phyloP scores from a whole-genome alignment of 139 green algal species.

The Picochlorum sp. region DNA sequence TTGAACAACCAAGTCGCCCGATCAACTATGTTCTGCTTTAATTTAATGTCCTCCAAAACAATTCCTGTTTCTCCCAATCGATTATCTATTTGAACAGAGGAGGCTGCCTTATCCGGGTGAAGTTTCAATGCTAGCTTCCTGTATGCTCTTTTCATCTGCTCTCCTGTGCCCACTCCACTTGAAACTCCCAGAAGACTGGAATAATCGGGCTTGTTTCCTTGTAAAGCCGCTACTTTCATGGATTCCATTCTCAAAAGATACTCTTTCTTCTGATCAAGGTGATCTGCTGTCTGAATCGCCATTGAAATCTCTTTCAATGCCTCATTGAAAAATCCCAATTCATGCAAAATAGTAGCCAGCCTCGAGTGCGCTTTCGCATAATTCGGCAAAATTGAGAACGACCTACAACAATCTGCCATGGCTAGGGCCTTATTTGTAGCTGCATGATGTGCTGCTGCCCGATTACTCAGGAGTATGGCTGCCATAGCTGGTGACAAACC shows the following conservation, averaged over 20 bases:
- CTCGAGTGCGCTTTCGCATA: constrained; percentile 43
- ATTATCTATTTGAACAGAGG: constrained; percentile 5
- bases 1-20: constrained; percentile 28
- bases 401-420: constrained; percentile 64
- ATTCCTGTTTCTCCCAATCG: background rate
- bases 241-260: constrained; percentile 14
- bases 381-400: constrained; percentile 48
- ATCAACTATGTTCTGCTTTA: constrained; percentile 10
- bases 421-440: constrained; percentile 37
- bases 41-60: background rate
- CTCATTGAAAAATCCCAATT: constrained; percentile 24
- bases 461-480: constrained; percentile 70
- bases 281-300: background rate
- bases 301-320: constrained; percentile 21
- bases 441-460: constrained; percentile 57
- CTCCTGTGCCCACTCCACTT: background rate
- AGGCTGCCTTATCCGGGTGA: constrained; percentile 66
- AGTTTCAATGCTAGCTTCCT: constrained; percentile 65
- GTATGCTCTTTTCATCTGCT: constrained; percentile 81
- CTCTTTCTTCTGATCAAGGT: background rate
- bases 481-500: constrained; percentile 35
- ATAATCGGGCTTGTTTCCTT: constrained; percentile 8
- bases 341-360: constrained; percentile 35
- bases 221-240: too few relatives aligned
- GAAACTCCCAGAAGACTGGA: constrained; percentile 29